Conservation (phyloP, 2,329 filamentous ascomycete genomes). For the Fusarium brevicatenulatum region DNA sequence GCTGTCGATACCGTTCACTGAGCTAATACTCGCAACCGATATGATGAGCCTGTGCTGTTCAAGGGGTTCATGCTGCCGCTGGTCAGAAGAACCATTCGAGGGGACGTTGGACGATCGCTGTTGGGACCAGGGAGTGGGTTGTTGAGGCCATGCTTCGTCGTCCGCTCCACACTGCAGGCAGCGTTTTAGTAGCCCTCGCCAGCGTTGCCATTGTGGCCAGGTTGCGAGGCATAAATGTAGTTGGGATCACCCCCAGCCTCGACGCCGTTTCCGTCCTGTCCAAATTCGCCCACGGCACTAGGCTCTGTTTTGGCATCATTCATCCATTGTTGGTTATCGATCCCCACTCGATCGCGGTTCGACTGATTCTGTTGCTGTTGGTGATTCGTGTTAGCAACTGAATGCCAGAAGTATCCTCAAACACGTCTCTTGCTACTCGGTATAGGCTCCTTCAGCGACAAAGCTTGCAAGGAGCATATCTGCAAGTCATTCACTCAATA, state of each 20-base stretch:
- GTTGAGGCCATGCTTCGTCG: not conserved
- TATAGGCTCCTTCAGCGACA: not conserved
- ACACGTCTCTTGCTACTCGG: not conserved
- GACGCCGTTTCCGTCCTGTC: constrained; percentile 54
- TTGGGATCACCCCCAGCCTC: constrained; percentile 55
- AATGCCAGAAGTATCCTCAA: not conserved
- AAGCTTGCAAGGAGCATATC: not conserved
- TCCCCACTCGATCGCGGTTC: constrained; percentile 51
- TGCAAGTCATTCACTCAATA: not conserved
- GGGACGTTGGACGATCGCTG: not conserved
- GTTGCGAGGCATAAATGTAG: constrained; percentile 66
- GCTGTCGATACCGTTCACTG: not conserved
- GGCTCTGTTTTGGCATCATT: constrained; percentile 48
- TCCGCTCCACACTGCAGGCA: not conserved
- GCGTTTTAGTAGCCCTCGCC: constrained; percentile 62
- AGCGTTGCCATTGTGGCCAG: constrained; percentile 68
- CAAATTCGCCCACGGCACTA: constrained; percentile 52
- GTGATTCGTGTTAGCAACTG: constrained; percentile 13
- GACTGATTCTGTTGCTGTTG: constrained; percentile 55
- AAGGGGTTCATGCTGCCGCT: not conserved
- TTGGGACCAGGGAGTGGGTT: not conserved
- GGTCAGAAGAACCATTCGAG: not conserved
- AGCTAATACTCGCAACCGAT: not conserved
- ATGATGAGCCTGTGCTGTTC: not conserved
- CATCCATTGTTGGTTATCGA: constrained; percentile 51